phyloP scores from a whole-genome alignment of 441 rosid genomes.

The Populus hybrid region DNA sequence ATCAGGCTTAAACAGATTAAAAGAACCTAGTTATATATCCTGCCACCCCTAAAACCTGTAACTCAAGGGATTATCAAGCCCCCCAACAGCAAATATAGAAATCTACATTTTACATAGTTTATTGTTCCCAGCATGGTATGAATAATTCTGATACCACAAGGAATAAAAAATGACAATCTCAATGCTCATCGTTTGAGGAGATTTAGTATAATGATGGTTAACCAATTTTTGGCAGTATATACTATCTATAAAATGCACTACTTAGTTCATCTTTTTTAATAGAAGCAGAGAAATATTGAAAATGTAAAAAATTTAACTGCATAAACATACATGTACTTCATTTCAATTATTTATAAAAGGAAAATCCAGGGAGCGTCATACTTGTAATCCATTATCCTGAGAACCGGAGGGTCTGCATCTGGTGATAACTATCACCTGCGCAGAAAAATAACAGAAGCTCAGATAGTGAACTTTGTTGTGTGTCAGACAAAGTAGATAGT shows the following conservation, averaged over 20 bases:
- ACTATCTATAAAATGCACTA: background rate
- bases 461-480: background rate
- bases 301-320: background rate
- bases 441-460: background rate
- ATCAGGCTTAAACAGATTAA: background rate
- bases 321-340: background rate
- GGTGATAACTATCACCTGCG: conserved; percentile 80
- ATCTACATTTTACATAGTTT: background rate
- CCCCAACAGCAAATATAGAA: background rate
- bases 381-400: conserved; percentile 90
- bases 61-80: background rate
- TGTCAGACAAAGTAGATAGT: background rate
- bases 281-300: background rate
- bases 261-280: background rate
- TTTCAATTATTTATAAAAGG: background rate
- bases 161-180: background rate
- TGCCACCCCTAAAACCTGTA: background rate
- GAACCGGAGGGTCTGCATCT: conserved; percentile 93
- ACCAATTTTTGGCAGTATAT: background rate
- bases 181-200: background rate
- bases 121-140: background rate
- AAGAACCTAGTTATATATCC: background rate
- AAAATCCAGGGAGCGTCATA: conserved; percentile 23
- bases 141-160: background rate
- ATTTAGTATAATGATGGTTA: background rate